Conservation (phyloP, 78 protist species). For the Dictyostelium firmibasis region DNA sequence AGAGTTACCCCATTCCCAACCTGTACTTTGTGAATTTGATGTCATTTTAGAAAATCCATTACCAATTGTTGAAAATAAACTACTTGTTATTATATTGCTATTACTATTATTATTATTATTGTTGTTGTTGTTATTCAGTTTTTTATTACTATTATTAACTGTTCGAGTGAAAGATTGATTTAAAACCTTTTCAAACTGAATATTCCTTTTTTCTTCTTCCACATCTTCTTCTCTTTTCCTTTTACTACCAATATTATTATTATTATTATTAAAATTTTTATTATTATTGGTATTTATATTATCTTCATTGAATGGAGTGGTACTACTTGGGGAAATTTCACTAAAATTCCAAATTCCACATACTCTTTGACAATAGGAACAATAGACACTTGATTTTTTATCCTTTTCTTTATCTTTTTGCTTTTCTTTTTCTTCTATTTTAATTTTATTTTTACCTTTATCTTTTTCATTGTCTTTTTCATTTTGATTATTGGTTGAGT, state of each 20-base stretch:
- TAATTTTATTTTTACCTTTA: neutral
- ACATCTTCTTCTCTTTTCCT: constrained; percentile 22
- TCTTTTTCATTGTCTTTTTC: neutral
- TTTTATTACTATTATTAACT: neutral
- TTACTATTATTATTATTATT: neutral
- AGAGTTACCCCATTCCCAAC: constrained; percentile 63
- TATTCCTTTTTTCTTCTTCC: constrained; percentile 21
- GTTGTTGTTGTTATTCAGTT: neutral
- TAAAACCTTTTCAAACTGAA: constrained; percentile 14
- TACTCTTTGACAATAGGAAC: constrained; percentile 75
- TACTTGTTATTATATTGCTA: neutral
- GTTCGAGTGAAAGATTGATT: neutral
- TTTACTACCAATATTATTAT: neutral
- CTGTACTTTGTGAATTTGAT: neutral
- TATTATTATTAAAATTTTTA: too few species aligned
- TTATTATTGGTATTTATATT: neutral
- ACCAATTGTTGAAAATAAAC: neutral
- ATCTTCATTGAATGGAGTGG: constrained; percentile 7
- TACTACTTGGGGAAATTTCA: neutral
- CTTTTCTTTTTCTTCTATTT: neutral
- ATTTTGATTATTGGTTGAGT: too few species aligned
- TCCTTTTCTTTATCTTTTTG: neutral
- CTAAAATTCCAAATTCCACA: constrained; percentile 64
- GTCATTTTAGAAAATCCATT: neutral
- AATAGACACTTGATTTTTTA: constrained; percentile 21